These are phyloP conservation scores for Acrodontium crateriforme DNA, from an alignment of 2,329 filamentous ascomycete genomes.

Conservation along the genomic window DNA sequence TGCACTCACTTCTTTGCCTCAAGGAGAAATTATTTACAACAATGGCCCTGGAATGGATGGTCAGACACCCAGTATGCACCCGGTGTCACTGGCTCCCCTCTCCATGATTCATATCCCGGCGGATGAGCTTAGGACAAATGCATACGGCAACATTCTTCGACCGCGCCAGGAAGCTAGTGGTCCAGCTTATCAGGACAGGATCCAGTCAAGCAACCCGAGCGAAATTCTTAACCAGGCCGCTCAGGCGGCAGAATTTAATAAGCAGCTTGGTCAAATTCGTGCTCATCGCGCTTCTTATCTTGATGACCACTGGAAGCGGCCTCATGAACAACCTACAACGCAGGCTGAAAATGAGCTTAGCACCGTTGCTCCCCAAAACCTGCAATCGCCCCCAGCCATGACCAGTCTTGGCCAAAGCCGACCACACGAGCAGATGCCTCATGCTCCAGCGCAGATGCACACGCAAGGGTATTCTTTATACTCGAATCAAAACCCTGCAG, in stretches of 20 bases:
- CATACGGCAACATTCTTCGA: slow-evolving; percentile 71
- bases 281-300: slow-evolving; percentile 67
- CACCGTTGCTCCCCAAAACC: slow-evolving; percentile 28
- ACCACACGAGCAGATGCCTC: slow-evolving; percentile 41
- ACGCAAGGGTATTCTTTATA: slow-evolving; percentile 56
- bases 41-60: slow-evolving; percentile 34
- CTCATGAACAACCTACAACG: slow-evolving; percentile 52
- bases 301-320: slow-evolving; percentile 66
- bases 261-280: slow-evolving; percentile 66
- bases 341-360: slow-evolving; percentile 24
- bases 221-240: slow-evolving; percentile 79
- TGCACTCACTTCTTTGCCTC: slow-evolving; percentile 47
- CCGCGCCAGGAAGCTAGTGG: slow-evolving; percentile 83
- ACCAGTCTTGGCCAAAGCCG: slow-evolving; percentile 40
- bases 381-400: slow-evolving; percentile 32
- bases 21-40: slow-evolving; percentile 80
- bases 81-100: slow-evolving; percentile 57
- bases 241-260: slow-evolving; percentile 83
- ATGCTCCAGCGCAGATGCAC: slow-evolving; percentile 41
- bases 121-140: slow-evolving; percentile 62
- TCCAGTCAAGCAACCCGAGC: slow-evolving; percentile 56
- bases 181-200: slow-evolving; percentile 75
- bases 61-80: slow-evolving; percentile 40
- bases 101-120: slow-evolving; percentile 75
- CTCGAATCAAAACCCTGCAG: slow-evolving; percentile 58